Evolutionary conservation across 345 rosid species (phyloP).

Genomic region (Ricinus communis): DNA sequence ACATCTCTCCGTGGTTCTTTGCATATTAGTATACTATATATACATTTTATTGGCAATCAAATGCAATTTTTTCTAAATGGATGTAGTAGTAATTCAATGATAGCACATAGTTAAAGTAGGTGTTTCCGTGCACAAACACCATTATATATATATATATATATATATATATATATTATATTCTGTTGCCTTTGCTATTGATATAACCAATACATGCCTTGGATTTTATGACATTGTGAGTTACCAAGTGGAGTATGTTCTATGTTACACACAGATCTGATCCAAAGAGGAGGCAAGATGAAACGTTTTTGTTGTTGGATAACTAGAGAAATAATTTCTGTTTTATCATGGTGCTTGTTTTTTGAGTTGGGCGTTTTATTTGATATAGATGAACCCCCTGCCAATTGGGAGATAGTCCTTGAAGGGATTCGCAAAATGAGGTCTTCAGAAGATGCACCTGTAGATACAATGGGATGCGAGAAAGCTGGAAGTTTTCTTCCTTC

Average conservation of each 20-base stretch:
- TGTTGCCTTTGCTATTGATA: not conserved
- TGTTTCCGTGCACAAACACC: not conserved
- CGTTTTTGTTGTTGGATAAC: not conserved
- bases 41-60: not conserved
- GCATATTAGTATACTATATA: not conserved
- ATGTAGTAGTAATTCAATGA: not conserved
- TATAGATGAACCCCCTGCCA: slow-evolving; percentile 47
- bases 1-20: not conserved
- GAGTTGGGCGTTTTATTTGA: slow-evolving; percentile 6
- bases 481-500: slow-evolving; percentile 70
- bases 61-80: not conserved
- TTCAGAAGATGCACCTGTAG: slow-evolving; percentile 68
- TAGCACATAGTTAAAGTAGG: not conserved
- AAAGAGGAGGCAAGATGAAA: not conserved
- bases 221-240: not conserved
- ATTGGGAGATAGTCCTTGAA: slow-evolving; percentile 65
- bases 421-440: slow-evolving; percentile 70
- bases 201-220: not conserved
- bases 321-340: not conserved
- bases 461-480: slow-evolving; percentile 79
- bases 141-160: too few species aligned
- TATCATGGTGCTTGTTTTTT: not conserved
- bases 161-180: not conserved
- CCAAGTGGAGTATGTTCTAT: not conserved
- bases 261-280: not conserved